Evolutionary conservation across 371 early-diverging fungal genomes (phyloP), one percentile per base, ranked within the genome.

Genomic region (Mucor lusitanicus): DNA sequence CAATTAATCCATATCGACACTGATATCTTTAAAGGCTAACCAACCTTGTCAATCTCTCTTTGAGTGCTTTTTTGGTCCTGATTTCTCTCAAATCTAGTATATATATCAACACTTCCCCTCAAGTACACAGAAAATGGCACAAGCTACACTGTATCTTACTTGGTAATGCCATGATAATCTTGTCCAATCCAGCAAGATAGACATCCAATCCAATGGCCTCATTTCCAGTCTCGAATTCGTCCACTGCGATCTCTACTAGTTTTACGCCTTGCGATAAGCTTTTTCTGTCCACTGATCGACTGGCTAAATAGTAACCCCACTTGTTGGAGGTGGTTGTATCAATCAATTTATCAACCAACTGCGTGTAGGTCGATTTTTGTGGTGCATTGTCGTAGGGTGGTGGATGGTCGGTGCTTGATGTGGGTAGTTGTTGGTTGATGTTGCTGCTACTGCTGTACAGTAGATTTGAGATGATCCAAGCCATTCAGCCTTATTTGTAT

Each of bases 181-280:
- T 84, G 33, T 79, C 85, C 33, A 87, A 59, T 5, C 85, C 83
- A 40, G 83, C 73, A 9, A 86, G 69, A 40, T 87, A 87, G 11
- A 87, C 75, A 59, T 84, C 83, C 12, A 87, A 69, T 2, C 83
- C 86, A 21, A 78, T 64, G 11, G 61, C 54, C 28, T 86, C 81
- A 40, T 87, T 84, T 40, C 84, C 83, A 12, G 69, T 65, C 8
- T 85, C 84, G 25, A 85, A 85, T 59, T 85, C 85, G 40, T 87
- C 85, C 15, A 79, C 79, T 3, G 88, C 84, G 35, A 87, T 77
- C 0, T 76, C 77, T 0, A 85, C 73, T 0, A 87, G 70, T 17
- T 81, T 82, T 61, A 87, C 76, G 0, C 85, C 86, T 63, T 84
- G 85, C 4, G 84, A 78, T 3, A 86, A 67, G 37, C 79, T 62